Percentiles rank a stretch among this genome's conserved stretches.
These are phyloP conservation scores for Naganishia liquefaciens DNA, from an alignment of 1,284 basidiomycete species.

Conservation along the genomic window DNA sequence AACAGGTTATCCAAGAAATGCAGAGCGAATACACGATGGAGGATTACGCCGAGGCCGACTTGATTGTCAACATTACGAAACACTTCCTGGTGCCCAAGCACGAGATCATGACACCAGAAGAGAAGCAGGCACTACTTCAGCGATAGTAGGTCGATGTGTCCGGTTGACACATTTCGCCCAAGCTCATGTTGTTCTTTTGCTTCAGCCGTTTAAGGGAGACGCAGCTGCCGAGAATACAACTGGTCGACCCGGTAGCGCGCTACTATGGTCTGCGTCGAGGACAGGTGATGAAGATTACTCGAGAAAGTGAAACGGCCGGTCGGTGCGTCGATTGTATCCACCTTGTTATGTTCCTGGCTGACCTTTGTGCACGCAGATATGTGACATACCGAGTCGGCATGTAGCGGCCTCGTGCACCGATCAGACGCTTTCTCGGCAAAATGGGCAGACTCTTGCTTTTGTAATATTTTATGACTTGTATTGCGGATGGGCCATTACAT, in stretches of 20 bases:
- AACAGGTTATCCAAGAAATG: conserved; percentile 84
- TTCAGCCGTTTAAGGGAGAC: conserved; percentile 93
- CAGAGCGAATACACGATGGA: conserved; percentile 82
- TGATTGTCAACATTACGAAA: conserved; percentile 96
- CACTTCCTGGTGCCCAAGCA: conserved; percentile 95
- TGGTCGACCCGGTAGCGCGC: conserved; percentile 92
- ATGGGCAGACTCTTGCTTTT: conserved; percentile 7
- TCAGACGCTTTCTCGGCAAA: not conserved
- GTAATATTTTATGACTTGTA: conserved; percentile 21
- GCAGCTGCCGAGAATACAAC: conserved; percentile 93
- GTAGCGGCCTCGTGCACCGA: conserved; percentile 34
- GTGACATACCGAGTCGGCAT: conserved; percentile 55
- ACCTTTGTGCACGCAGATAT: conserved; percentile 41
- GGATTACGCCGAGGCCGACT: conserved; percentile 93
- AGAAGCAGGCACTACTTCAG: conserved; percentile 83
- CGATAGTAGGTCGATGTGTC: conserved; percentile 73
- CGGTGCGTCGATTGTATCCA: conserved; percentile 58
- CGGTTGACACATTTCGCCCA: not conserved
- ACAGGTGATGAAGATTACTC: conserved; percentile 97
- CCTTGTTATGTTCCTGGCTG: not conserved
- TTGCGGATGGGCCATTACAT: conserved; percentile 8
- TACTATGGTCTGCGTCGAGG: conserved; percentile 95
- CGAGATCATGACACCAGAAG: conserved; percentile 78
- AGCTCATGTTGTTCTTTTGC: conserved; percentile 17
- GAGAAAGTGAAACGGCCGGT: conserved; percentile 94